Base-by-base conservation (phyloP, 371 early-diverging fungal species). In the Batkoa obscura region DNA sequence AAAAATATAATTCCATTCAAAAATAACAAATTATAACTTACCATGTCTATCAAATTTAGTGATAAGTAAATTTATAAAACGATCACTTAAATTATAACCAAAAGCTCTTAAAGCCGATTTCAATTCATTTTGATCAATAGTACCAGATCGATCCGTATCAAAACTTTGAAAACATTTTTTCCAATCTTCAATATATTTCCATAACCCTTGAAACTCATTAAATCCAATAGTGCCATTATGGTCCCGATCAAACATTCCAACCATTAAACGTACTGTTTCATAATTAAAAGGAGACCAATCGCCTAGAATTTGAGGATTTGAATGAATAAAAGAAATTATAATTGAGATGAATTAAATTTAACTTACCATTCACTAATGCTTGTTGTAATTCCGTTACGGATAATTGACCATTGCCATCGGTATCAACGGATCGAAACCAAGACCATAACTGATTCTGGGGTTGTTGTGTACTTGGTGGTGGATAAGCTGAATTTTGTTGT, bases 151-250 rank as follows among this genome's bases (percentile, higher is more conserved):
- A 59, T 88, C 86, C n/a, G 67, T 68, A 62, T 90, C 91, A 62
- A 86, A 88, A 6, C 81, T 68, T 60, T 80, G 76, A 65, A 88
- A 88, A 47, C 81, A 79, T 15, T 78, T 70, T 56, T 83, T 76
- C 83, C 83, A 82, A 30, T 79, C 77, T 37, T 80, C 79, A 56
- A 82, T 80, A 59, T 82, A 82, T 58, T 71, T 70, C 80, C 80
- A 82, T 41, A 90, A 66, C 8, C 83, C 84, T 60, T 73, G 60
- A 63, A 90, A 90, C 57, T 90, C 89, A 56, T 80, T 74, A 63
- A 87, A 86, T 38, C 72, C 66, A 50, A 88, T 79, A 6, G 75
- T 78, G 23, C 88, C 87, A 42, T 56, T 64, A 23, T 69, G 68
- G 51, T 70, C 73, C 56, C 59, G 55, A 52, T 81, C 81, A 41